Base-by-base conservation (phyloP, 257 asterid species). In the Coffea eugenioides region DNA sequence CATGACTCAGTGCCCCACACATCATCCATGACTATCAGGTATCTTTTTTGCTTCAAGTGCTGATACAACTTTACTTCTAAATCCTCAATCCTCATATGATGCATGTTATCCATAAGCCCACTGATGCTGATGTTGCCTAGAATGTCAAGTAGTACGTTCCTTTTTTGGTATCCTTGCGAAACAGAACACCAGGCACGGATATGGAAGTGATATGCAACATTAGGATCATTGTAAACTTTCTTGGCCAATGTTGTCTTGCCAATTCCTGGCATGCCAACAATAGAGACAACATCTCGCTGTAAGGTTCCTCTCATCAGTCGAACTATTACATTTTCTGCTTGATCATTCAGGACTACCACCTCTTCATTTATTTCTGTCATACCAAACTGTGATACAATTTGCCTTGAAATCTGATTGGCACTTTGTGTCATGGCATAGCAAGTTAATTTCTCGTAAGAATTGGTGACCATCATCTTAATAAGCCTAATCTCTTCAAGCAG, bases 21-120 rank as follows among this genome's bases (percentile, higher is more conserved):
- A 34, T 84, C 75, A 20, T 84, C 82, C 75, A 84, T 27, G 6
- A 84, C 78, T 18, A 84, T 23, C 6, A 81, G 72, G 73, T 66
- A 81, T 39, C 51, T 81, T 0, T 9, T 59, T 34, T 3, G 1
- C 11, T 2, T 0, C 20, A 77, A 61, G n/a, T 5, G 2, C 3
- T 2, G 48, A 0, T 21, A 39, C 43, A 39, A 39, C 43, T 39
- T 39, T 39, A 39, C 43, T 39, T 39, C 43, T 39, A 39, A 4
- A 10, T 69, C 78, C 5, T 59, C 14, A 49, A 54, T 65, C 1
- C 8, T 9, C 57, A 20, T 20, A 2, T 3, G 16, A 62, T 5
- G 21, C 8, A 54, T 66, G 43, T 77, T 70, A 16, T 13, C 31
- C 0, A 20, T 67, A 11, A 31, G 46, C 5, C 9, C 25, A 8